These are phyloP conservation scores for Phytophthora parvispora DNA, from an alignment of 352 stramenopile genomes.

Conservation along the genomic window DNA sequence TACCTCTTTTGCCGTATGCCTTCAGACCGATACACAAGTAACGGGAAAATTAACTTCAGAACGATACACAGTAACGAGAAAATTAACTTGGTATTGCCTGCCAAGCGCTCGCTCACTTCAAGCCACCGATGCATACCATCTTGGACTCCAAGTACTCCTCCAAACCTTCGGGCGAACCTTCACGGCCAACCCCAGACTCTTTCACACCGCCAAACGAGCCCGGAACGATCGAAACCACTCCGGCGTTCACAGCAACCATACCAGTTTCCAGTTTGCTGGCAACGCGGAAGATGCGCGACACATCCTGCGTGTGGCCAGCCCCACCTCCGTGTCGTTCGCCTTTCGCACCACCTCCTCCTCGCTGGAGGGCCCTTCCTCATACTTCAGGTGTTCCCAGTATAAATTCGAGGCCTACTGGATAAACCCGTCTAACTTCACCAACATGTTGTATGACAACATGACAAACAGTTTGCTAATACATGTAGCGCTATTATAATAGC, in stretches of 20 bases:
- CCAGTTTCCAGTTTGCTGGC: slow-evolving; percentile 85
- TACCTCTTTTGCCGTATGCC: too few species aligned
- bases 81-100: too few species aligned
- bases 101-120: slow-evolving; percentile 11
- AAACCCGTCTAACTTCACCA: too few species aligned
- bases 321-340: slow-evolving; percentile 92
- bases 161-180: slow-evolving; percentile 87
- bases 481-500: too few species aligned
- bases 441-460: too few species aligned
- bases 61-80: too few species aligned
- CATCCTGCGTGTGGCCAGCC: slow-evolving; percentile 91
- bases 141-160: slow-evolving; percentile 97
- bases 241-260: slow-evolving; percentile 95
- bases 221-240: slow-evolving; percentile 77
- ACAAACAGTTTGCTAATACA: too few species aligned
- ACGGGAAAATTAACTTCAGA: too few species aligned
- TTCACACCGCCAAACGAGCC: slow-evolving; percentile 90
- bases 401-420: too few species aligned
- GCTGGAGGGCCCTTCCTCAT: too few species aligned
- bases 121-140: slow-evolving; percentile 23
- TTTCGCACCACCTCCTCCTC: slow-evolving; percentile 94
- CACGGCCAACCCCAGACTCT: slow-evolving; percentile 85
- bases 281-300: slow-evolving; percentile 86
- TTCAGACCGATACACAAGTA: too few species aligned
- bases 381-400: too few species aligned